phyloP scores from a whole-genome alignment of 345 rosid genomes.

The Sapria himalayana region DNA sequence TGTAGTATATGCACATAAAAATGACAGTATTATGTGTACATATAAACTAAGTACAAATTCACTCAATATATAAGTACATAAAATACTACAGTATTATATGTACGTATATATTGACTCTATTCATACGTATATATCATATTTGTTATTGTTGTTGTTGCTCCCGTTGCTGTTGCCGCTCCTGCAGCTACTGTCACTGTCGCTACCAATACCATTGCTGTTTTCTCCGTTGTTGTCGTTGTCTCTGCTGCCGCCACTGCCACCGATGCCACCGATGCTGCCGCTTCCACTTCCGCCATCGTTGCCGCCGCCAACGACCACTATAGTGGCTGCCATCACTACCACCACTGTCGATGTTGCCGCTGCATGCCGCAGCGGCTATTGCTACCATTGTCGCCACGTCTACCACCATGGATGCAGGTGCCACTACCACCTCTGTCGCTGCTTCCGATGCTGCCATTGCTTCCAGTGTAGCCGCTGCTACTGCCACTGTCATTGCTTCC shows the following conservation, averaged over 20 bases:
- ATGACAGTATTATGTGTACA: too few relatives aligned
- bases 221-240: background rate
- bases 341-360: background rate
- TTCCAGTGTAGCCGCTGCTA: background rate
- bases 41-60: too few relatives aligned
- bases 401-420: background rate
- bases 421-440: background rate
- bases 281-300: background rate
- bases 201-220: background rate
- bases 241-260: background rate
- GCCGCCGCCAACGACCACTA: background rate
- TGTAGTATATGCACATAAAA: too few relatives aligned
- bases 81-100: too few relatives aligned
- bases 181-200: background rate
- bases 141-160: background rate
- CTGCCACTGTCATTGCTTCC: background rate
- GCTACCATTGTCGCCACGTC: background rate
- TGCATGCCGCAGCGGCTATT: background rate
- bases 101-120: too few relatives aligned
- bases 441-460: background rate
- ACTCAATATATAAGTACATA: too few relatives aligned
- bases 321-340: background rate
- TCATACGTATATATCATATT: too few relatives aligned
- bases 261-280: background rate
- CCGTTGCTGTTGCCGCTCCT: background rate